These are phyloP conservation scores for Phytophthora agathidicida DNA, from an alignment of 352 stramenopile genomes.

Conservation along the genomic window DNA sequence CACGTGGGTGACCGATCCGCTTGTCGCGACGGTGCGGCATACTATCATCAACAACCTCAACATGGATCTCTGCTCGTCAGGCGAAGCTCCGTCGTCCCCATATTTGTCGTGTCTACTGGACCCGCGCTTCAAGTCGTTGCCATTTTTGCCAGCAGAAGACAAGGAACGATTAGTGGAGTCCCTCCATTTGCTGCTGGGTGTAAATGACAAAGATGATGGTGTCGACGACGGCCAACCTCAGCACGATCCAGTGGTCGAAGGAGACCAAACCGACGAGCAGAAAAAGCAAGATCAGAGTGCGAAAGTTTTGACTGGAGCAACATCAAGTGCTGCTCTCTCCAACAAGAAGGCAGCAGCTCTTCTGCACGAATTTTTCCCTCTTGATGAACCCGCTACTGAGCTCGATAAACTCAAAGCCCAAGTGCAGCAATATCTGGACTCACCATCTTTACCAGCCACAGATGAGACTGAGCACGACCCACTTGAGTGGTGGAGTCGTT, in stretches of 20 bases:
- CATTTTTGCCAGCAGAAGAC: slow-evolving; percentile 62
- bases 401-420: slow-evolving; percentile 67
- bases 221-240: slow-evolving; percentile 21
- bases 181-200: slow-evolving; percentile 56
- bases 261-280: slow-evolving; percentile 29
- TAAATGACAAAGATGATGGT: slow-evolving; percentile 42
- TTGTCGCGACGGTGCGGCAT: slow-evolving; percentile 67
- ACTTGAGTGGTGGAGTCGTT: slow-evolving; percentile 85
- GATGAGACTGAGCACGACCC: slow-evolving; percentile 78
- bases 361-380: slow-evolving; percentile 67
- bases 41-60: slow-evolving; percentile 58
- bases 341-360: slow-evolving; percentile 40
- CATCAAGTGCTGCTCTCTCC: slow-evolving; percentile 1
- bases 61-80: slow-evolving; percentile 59
- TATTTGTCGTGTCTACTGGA: slow-evolving; percentile 77
- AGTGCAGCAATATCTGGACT: slow-evolving; percentile 77
- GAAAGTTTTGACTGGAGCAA: slow-evolving; percentile 20
- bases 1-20: slow-evolving; percentile 65
- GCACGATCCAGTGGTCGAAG: slow-evolving; percentile 6
- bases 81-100: slow-evolving; percentile 52
- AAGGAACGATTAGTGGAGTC: slow-evolving; percentile 60
- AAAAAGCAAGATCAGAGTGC: slow-evolving; percentile 23
- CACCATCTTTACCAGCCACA: slow-evolving; percentile 62
- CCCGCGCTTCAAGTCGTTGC: slow-evolving; percentile 75
- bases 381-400: slow-evolving; percentile 59